Conservation (phyloP, 441 rosid species). For the Erodium moschatum region DNA sequence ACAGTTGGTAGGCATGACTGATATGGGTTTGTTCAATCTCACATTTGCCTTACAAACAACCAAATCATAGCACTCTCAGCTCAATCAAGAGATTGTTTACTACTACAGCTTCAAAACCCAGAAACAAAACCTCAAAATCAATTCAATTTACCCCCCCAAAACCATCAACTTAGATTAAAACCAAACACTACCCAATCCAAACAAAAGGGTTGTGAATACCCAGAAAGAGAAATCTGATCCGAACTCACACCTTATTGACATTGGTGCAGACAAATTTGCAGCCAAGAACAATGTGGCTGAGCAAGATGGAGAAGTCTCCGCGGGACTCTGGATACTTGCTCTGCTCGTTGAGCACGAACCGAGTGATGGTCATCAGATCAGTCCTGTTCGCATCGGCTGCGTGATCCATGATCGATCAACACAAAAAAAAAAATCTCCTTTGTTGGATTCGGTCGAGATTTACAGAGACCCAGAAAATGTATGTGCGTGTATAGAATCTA, state of each 20-base stretch:
- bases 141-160: background rate
- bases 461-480: background rate
- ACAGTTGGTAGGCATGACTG: background rate
- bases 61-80: background rate
- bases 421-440: background rate
- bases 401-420: conserved; percentile 52
- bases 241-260: conserved; percentile 60
- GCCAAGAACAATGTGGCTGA: conserved; percentile 87
- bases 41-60: background rate
- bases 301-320: conserved; percentile 88
- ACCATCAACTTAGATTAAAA: background rate
- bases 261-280: conserved; percentile 96
- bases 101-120: background rate
- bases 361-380: conserved; percentile 92
- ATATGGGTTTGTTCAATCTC: background rate
- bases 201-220: background rate
- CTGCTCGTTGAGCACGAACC: conserved; percentile 78
- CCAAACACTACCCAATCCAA: background rate
- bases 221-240: background rate
- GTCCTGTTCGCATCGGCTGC: conserved; percentile 76
- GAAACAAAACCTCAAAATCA: background rate
- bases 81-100: background rate
- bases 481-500: background rate
- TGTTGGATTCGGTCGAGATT: background rate
- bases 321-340: conserved; percentile 84